Conservation (phyloP, 2,329 filamentous ascomycete species). For the Phialophora verrucosa region DNA sequence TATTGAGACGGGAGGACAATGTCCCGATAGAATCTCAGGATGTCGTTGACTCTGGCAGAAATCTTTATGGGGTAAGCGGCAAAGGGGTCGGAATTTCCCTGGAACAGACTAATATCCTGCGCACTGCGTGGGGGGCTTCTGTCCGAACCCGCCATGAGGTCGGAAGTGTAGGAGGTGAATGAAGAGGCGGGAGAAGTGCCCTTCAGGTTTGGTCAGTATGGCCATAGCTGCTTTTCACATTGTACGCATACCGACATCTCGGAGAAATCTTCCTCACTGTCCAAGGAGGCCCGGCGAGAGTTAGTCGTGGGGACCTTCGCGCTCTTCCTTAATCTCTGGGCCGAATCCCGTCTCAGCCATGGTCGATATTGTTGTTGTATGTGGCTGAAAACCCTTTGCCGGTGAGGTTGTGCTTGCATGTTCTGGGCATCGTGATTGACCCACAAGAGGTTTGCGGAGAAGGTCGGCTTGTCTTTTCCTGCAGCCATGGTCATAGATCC, state of each 20-base stretch:
- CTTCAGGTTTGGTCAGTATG: not conserved
- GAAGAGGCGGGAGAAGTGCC: slow-evolving; percentile 15
- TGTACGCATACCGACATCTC: slow-evolving; percentile 4
- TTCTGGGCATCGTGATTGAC: slow-evolving; percentile 20
- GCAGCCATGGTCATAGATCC: slow-evolving; percentile 12
- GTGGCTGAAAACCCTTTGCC: slow-evolving; percentile 17
- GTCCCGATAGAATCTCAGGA: slow-evolving; percentile 18
- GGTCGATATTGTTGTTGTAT: slow-evolving; percentile 18
- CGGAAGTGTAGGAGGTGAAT: not conserved
- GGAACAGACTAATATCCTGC: slow-evolving; percentile 3
- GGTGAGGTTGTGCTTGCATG: slow-evolving; percentile 19
- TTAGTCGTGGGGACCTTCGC: not conserved
- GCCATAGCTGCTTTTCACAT: not conserved
- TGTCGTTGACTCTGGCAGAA: slow-evolving; percentile 12
- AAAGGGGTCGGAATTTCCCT: slow-evolving; percentile 19
- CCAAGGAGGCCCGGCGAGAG: slow-evolving; percentile 2
- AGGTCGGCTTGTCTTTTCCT: slow-evolving; percentile 7
- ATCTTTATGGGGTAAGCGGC: slow-evolving; percentile 9
- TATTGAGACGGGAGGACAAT: slow-evolving; percentile 17
- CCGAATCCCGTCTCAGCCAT: slow-evolving; percentile 11
- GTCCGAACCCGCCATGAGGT: not conserved
- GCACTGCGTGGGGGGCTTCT: not conserved
- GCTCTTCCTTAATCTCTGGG: slow-evolving; percentile 12
- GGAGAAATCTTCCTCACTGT: slow-evolving; percentile 13
- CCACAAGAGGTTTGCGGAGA: slow-evolving; percentile 9